phyloP scores from a whole-genome alignment of 1,284 basidiomycete species.

The Schizophyllum amplum region DNA sequence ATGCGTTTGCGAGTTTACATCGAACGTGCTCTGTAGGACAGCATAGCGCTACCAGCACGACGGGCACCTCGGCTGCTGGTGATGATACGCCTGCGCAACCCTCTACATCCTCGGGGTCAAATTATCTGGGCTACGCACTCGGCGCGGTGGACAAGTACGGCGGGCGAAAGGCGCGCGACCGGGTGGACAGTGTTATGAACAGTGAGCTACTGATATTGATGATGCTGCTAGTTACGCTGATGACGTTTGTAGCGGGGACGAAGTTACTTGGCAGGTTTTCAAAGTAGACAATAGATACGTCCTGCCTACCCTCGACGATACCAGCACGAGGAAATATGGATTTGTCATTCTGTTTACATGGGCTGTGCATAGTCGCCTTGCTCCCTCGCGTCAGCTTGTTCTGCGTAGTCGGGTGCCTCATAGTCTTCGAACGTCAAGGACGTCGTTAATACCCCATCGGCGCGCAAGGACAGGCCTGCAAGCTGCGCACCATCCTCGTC shows the following conservation, averaged over 20 bases:
- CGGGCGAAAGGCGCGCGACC: not conserved
- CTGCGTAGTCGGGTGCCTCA: slow-evolving; percentile 25
- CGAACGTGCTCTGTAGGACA: not conserved
- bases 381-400: slow-evolving; percentile 14
- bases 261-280: not conserved
- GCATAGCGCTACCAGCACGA: not conserved
- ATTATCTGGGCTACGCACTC: not conserved
- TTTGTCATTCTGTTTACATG: too few relatives aligned
- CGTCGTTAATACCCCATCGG: slow-evolving; percentile 33
- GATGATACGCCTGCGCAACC: not conserved
- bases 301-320: too few relatives aligned
- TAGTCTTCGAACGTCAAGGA: slow-evolving; percentile 30
- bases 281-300: too few relatives aligned
- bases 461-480: slow-evolving; percentile 29
- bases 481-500: slow-evolving; percentile 32
- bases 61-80: not conserved
- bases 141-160: not conserved
- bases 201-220: not conserved
- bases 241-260: not conserved
- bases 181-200: not conserved
- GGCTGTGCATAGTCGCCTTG: not conserved
- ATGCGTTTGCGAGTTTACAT: not conserved
- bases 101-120: not conserved
- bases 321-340: too few relatives aligned
- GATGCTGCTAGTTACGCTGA: not conserved